Conservation (phyloP, 2,329 filamentous ascomycete genomes). For the Rhinocladiella mackenziei region DNA sequence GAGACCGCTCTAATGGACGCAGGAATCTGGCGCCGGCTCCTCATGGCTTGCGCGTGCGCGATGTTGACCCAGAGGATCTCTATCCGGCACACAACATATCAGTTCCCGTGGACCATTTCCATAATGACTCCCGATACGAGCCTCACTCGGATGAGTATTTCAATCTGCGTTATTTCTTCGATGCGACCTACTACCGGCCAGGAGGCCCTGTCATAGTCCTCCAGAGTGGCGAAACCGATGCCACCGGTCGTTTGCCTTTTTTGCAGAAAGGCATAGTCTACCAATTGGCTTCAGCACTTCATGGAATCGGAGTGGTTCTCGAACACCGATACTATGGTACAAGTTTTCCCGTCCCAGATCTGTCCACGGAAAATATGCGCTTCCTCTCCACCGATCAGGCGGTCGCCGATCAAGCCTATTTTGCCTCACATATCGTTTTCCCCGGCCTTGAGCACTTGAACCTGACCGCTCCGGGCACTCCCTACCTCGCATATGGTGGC, state of each 20-base stretch:
- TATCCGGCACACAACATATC: slow-evolving; percentile 52
- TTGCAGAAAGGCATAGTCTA: slow-evolving; percentile 74
- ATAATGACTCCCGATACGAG: slow-evolving; percentile 71
- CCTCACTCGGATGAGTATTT: slow-evolving; percentile 69
- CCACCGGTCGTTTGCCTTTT: slow-evolving; percentile 60
- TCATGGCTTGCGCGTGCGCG: slow-evolving; percentile 10
- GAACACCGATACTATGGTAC: slow-evolving; percentile 85
- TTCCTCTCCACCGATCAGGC: slow-evolving; percentile 83
- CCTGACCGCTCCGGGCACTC: slow-evolving; percentile 60
- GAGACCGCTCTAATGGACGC: background rate
- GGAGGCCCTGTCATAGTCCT: slow-evolving; percentile 80
- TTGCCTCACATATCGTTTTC: slow-evolving; percentile 69
- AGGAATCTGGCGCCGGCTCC: slow-evolving; percentile 19
- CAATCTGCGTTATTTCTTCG: slow-evolving; percentile 76
- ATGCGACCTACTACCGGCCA: slow-evolving; percentile 67
- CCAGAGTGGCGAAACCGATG: slow-evolving; percentile 66
- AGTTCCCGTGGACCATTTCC: slow-evolving; percentile 73
- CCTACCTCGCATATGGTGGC: slow-evolving; percentile 78
- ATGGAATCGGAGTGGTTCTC: slow-evolving; percentile 73
- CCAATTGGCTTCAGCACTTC: slow-evolving; percentile 64
- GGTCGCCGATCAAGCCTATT: slow-evolving; percentile 75
- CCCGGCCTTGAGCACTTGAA: slow-evolving; percentile 64
- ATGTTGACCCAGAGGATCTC: slow-evolving; percentile 26
- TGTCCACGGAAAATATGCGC: slow-evolving; percentile 66
- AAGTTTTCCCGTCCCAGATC: slow-evolving; percentile 64